These are phyloP conservation scores for Stephanodiscus triporus DNA, from an alignment of 108 stramenopile genomes.

Conservation along the genomic window DNA sequence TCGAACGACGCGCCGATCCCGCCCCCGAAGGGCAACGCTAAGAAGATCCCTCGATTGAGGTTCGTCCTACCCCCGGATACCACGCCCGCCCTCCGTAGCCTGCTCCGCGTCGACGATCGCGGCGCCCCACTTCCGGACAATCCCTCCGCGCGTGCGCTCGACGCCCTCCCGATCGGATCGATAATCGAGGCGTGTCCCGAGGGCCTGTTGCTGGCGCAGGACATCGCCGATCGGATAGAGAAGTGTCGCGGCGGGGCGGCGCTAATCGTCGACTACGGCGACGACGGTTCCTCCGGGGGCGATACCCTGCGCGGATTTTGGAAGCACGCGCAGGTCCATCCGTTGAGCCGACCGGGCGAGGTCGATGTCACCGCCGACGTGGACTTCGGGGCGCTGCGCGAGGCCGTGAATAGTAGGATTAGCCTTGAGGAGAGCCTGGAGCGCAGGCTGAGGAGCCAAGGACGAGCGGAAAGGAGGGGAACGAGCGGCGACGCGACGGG, in stretches of 20 bases:
- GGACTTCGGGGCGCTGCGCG: slow-evolving; percentile 89
- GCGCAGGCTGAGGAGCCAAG: slow-evolving; percentile 20
- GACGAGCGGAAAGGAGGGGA: slow-evolving; percentile 9
- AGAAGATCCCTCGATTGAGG: slow-evolving; percentile 71
- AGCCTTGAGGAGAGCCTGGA: slow-evolving; percentile 39
- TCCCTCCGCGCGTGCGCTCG: slow-evolving; percentile 24
- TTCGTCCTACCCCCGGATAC: slow-evolving; percentile 79
- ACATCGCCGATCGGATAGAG: slow-evolving; percentile 79
- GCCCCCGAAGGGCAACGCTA: neutral
- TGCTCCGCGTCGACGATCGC: slow-evolving; percentile 54
- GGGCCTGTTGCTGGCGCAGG: slow-evolving; percentile 83
- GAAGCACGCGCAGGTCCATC: slow-evolving; percentile 85
- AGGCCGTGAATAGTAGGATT: slow-evolving; percentile 61
- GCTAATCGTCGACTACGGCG: slow-evolving; percentile 97
- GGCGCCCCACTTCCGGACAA: slow-evolving; percentile 43
- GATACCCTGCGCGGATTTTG: slow-evolving; percentile 93
- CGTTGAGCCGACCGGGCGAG: slow-evolving; percentile 84
- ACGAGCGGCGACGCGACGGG: neutral
- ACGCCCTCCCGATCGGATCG: slow-evolving; percentile 63
- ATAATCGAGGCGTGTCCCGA: slow-evolving; percentile 94
- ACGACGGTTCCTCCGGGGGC: slow-evolving; percentile 70
- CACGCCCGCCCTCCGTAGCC: slow-evolving; percentile 78
- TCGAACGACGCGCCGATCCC: neutral
- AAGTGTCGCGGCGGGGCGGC: slow-evolving; percentile 80
- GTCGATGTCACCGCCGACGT: slow-evolving; percentile 98